Percentiles rank a stretch among this genome's conserved stretches.
Conservation (phyloP, 768 basidiomycete genomes). For the Amanita jacksonii region DNA sequence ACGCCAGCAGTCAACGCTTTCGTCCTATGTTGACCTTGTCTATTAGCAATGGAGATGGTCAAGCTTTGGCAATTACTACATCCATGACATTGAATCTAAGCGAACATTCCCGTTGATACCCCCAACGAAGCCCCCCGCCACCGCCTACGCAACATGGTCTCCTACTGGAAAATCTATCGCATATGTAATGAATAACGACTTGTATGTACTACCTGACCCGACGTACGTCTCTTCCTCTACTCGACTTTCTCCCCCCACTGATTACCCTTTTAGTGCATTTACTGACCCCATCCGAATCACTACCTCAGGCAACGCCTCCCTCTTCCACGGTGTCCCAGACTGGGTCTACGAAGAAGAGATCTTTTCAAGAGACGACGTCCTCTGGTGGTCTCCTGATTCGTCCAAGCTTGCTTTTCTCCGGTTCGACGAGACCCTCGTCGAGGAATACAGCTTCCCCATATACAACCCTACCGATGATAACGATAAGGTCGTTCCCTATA, state of each 20-base stretch:
- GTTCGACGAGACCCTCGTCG: constrained; percentile 83
- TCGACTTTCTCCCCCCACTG: neutral
- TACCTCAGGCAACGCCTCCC: constrained; percentile 63
- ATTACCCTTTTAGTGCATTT: constrained; percentile 18
- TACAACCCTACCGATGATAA: constrained; percentile 80
- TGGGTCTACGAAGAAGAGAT: constrained; percentile 99
- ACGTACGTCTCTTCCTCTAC: constrained; percentile 32
- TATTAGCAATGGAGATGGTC: constrained; percentile 97
- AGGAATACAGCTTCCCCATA: constrained; percentile 80
- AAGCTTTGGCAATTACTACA: constrained; percentile 83
- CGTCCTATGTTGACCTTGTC: neutral
- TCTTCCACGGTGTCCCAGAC: constrained; percentile 93
- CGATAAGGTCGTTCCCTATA: constrained; percentile 70
- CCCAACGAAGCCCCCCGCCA: constrained; percentile 59
- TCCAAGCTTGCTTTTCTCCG: constrained; percentile 72
- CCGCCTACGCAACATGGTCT: constrained; percentile 81
- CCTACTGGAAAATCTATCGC: constrained; percentile 80
- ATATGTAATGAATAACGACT: constrained; percentile 78
- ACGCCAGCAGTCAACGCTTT: neutral
- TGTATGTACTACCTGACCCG: constrained; percentile 72
- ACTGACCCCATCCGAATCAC: constrained; percentile 66
- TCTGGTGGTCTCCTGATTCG: constrained; percentile 90
- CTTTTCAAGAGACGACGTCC: constrained; percentile 56
- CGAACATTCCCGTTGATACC: constrained; percentile 61
- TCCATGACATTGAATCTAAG: constrained; percentile 69